Conservation (phyloP, 345 rosid genomes). For the Camelina hispida region DNA sequence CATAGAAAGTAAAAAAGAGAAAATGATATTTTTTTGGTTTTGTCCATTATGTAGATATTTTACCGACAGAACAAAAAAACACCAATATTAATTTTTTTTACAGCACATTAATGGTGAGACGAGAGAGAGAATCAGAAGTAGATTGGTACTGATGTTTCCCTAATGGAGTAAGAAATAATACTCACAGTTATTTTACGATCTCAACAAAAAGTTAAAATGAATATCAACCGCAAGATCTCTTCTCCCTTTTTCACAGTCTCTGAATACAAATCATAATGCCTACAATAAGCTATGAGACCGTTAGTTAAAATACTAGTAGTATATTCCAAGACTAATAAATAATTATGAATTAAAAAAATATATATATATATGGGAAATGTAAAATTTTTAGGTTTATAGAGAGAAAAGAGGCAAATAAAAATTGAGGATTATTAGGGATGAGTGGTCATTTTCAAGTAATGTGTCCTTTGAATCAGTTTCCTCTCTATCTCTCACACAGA, state of each 20-base stretch:
- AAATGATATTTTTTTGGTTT: constrained; percentile 12
- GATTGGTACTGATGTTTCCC: constrained; percentile 47
- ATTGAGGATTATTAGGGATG: constrained; percentile 38
- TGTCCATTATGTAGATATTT: constrained; percentile 32
- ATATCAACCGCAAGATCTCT: constrained; percentile 29
- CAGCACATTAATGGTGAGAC: constrained; percentile 25
- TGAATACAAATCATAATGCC: constrained; percentile 1
- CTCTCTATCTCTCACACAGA: constrained; percentile 48
- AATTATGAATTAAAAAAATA: too few relatives aligned
- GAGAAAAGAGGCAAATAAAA: constrained; percentile 28
- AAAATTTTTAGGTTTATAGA: constrained; percentile 34
- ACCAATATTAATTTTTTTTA: constrained; percentile 21
- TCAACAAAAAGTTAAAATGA: constrained; percentile 17
- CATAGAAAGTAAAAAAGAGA: neutral
- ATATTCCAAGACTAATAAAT: neutral
- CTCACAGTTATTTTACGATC: constrained; percentile 30
- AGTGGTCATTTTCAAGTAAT: constrained; percentile 49
- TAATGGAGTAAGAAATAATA: constrained; percentile 44
- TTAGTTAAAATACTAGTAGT: constrained; percentile 4
- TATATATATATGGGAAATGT: constrained; percentile 40
- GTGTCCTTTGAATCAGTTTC: constrained; percentile 50
- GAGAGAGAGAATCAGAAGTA: constrained; percentile 45
- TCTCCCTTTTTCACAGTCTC: neutral
- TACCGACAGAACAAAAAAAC: constrained; percentile 22
- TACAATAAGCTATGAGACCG: constrained; percentile 7